Evolutionary conservation across 2,329 filamentous ascomycete species (phyloP), one percentile per base, ranked within the genome.

Genomic region (Aureobasidium melanogenum): DNA sequence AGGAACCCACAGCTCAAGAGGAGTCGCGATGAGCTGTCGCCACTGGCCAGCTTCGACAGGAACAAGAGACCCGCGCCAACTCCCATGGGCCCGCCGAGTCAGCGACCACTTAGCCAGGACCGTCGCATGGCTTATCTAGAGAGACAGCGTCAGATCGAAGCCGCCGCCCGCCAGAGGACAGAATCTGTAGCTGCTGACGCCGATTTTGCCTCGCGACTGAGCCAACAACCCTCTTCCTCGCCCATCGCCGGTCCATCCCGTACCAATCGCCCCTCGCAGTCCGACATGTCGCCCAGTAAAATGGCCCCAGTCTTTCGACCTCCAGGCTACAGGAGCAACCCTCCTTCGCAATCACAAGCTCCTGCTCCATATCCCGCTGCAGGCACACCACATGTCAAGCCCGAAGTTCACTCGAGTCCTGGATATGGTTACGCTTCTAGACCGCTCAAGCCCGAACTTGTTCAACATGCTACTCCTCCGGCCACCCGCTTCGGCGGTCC

Each of bases 151-250:
- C 30, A 62, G 43, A 54, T 57, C 9, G 64, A 66, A 39, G 48
- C 52, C 26, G 43, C 28, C 24, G 62, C 62, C 10, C 55, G 47
- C n/a, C 56, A 50, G 19, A 55, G 62, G 36, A 61, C 60, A 28
- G 66, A 67, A 46, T 60, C 58, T 3, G 62, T 65, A n/a, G 54
- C 64, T 44, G 64, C 62, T 36, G 69, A 71, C 50, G 67, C 65
- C 22, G 64, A 54, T 6, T 64, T 67, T 41, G 71, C 71, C 15
- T 66, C 66, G n/a, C 52, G 61, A 19, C 55, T 73, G 41, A 67
- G 64, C 38, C 67, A 69, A 62, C 60, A 56, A n/a, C 32, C 55
- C 34, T 47, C 54, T 15, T 58, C 54, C 17, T 55, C 61, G 12
- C 36, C 38, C 32, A 15, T 60, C 19, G 43, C 56, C 30, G 46